Percentiles rank a stretch among this genome's conserved stretches.
phyloP scores from a whole-genome alignment of 2,329 filamentous ascomycete genomes.

The Botrytis deweyae region DNA sequence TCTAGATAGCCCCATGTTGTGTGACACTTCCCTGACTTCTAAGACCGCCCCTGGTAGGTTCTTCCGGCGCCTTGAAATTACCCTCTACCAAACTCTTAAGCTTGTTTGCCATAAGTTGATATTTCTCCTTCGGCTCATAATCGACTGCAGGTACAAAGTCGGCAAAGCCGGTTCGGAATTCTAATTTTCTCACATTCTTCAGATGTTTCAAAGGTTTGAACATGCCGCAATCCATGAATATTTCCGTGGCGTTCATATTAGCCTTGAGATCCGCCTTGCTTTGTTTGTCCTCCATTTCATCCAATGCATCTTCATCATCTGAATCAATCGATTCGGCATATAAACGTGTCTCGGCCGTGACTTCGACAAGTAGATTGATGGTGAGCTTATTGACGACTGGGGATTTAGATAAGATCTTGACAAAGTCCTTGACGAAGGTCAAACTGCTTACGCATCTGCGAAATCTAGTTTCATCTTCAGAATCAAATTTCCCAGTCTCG shows the following conservation, averaged over 20 bases:
- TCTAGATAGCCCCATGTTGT: neutral
- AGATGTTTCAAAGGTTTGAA: conserved; percentile 22
- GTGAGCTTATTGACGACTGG: conserved; percentile 21
- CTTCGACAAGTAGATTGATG: conserved; percentile 25
- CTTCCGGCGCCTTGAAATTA: conserved; percentile 21
- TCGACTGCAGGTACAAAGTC: conserved; percentile 1
- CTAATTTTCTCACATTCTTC: conserved; percentile 23
- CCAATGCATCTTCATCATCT: conserved; percentile 16
- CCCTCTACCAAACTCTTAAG: conserved; percentile 26
- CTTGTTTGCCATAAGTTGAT: conserved; percentile 22
- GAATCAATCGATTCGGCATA: conserved; percentile 16
- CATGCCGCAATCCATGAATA: conserved; percentile 27
- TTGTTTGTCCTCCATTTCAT: conserved; percentile 19
- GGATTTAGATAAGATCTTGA: conserved; percentile 24
- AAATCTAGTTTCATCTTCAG: conserved; percentile 16
- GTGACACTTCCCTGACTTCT: neutral
- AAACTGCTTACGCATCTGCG: conserved; percentile 15
- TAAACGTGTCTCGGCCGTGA: conserved; percentile 22
- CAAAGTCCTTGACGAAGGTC: conserved; percentile 26
- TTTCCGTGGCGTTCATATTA: conserved; percentile 25
- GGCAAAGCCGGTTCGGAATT: conserved; percentile 22
- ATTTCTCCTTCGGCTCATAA: conserved; percentile 22
- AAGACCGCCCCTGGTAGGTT: neutral
- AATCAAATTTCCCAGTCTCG: conserved; percentile 16
- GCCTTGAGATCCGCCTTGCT: conserved; percentile 20